Evolutionary conservation across 371 early-diverging fungal genomes (phyloP), one percentile per base, ranked within the genome.

Genomic region (Smittium culicis): DNA sequence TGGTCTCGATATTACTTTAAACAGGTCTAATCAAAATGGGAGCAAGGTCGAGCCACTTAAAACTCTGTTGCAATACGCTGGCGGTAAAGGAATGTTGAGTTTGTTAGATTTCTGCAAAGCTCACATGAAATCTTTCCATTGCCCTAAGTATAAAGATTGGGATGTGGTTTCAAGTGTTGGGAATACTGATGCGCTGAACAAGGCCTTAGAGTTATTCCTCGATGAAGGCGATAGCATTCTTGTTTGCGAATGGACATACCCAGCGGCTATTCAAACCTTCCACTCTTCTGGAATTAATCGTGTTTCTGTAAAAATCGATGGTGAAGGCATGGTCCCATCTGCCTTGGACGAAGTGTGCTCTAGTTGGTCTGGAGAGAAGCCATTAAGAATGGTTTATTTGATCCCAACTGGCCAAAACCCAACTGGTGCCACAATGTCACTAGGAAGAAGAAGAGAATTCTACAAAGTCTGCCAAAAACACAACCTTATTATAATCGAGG

Each of bases 341-440:
- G 80, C 75, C 0, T 71, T 86, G 30, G 79, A 79, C 34, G 33
- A 66, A 27, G 31, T 80, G 35, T 68, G 79, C 28, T 62, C 66
- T 24, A 70, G 65, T 28, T 82, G 82, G 81, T 56, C 65, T 3
- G 74, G 69, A 8, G 67, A 69, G 54, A 70, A 30, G 25, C 77
- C 75, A 65, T 78, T 81, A 27, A 75, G 79, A 16, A 70, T 81
- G 2, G 72, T 84, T 2, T 88, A 88, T 70, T 74, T 87, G 68
- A 83, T 88, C 0, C 87, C 88, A 8, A 81, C 81, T n/a, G 87
- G 82, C 54, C 84, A 84, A 61, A 88, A 88, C 75, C 88, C 88
- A 0, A 85, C 87, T 3, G 88, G 88, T 27, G 71, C 74, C 1
- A 83, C 78, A 59, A 86, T 86, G 67, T 74, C 82, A 16, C 62